These are phyloP conservation scores for Lizonia empirigonia DNA, from an alignment of 2,329 filamentous ascomycete genomes.

Conservation along the genomic window DNA sequence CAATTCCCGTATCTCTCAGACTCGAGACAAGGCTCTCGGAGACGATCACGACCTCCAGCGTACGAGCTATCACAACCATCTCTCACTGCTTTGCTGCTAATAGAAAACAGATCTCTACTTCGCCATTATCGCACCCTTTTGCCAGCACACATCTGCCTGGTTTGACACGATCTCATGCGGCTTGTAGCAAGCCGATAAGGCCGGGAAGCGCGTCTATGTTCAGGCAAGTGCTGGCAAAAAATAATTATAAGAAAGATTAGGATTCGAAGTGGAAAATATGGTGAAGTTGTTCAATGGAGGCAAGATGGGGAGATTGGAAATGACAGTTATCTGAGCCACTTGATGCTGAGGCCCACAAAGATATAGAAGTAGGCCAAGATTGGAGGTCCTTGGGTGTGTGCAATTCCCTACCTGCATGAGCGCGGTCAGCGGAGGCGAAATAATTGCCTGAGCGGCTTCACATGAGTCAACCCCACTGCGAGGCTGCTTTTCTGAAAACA, in stretches of 20 bases:
- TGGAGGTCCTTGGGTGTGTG: too few relatives aligned
- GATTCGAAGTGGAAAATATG: background rate
- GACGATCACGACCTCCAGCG: conserved; percentile 1
- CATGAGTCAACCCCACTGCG: too few relatives aligned
- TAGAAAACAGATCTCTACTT: background rate
- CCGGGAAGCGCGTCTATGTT: background rate
- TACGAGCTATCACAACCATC: background rate
- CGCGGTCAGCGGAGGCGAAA: too few relatives aligned
- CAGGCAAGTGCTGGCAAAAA: background rate
- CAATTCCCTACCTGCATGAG: too few relatives aligned
- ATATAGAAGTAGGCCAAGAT: background rate
- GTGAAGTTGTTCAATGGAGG: background rate
- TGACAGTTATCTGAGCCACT: background rate
- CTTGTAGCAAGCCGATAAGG: background rate
- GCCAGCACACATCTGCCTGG: background rate
- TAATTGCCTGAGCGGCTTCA: too few relatives aligned
- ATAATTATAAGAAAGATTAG: background rate
- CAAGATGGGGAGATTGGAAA: background rate
- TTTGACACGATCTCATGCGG: background rate
- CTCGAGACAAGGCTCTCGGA: background rate
- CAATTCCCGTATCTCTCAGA: background rate
- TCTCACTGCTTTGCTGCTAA: background rate
- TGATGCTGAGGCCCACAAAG: background rate
- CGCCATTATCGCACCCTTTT: background rate
- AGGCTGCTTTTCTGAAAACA: too few relatives aligned